phyloP scores from a whole-genome alignment of 2,329 filamentous ascomycete species.

The Colletotrichum karsti region DNA sequence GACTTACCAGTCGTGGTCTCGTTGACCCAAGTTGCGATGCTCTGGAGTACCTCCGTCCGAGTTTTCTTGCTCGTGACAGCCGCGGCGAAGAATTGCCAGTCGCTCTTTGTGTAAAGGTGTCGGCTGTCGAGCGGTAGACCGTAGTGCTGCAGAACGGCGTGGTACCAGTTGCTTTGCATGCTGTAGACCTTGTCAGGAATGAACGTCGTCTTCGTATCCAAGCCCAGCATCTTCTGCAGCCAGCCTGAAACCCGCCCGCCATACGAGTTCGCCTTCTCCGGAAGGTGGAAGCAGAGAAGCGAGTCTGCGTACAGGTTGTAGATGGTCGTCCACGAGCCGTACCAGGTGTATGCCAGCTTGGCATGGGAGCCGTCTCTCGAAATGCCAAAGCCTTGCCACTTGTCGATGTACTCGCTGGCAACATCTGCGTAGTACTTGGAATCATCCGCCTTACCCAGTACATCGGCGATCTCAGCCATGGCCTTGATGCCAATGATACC shows the following conservation, averaged over 20 bases:
- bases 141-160: slow-evolving; percentile 80
- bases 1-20: slow-evolving; percentile 73
- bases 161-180: slow-evolving; percentile 84
- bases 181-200: slow-evolving; percentile 81
- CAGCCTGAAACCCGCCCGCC: neutral
- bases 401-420: slow-evolving; percentile 71
- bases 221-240: slow-evolving; percentile 33
- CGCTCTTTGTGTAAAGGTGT: slow-evolving; percentile 86
- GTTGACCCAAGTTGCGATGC: slow-evolving; percentile 83
- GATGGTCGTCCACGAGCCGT: slow-evolving; percentile 82
- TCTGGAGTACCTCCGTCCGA: slow-evolving; percentile 75
- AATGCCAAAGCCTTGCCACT: slow-evolving; percentile 77
- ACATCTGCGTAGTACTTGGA: slow-evolving; percentile 69
- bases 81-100: slow-evolving; percentile 92
- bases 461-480: slow-evolving; percentile 73
- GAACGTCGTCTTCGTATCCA: slow-evolving; percentile 55
- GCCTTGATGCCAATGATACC: slow-evolving; percentile 82
- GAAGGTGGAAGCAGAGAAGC: slow-evolving; percentile 81
- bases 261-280: slow-evolving; percentile 30
- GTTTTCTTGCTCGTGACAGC: slow-evolving; percentile 77
- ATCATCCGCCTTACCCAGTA: slow-evolving; percentile 67
- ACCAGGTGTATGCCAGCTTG: slow-evolving; percentile 83
- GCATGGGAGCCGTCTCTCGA: slow-evolving; percentile 77
- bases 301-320: slow-evolving; percentile 81
- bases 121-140: slow-evolving; percentile 84